These are phyloP conservation scores for Hirschioporus abietinus DNA, from an alignment of 768 basidiomycete genomes.

Conservation along the genomic window DNA sequence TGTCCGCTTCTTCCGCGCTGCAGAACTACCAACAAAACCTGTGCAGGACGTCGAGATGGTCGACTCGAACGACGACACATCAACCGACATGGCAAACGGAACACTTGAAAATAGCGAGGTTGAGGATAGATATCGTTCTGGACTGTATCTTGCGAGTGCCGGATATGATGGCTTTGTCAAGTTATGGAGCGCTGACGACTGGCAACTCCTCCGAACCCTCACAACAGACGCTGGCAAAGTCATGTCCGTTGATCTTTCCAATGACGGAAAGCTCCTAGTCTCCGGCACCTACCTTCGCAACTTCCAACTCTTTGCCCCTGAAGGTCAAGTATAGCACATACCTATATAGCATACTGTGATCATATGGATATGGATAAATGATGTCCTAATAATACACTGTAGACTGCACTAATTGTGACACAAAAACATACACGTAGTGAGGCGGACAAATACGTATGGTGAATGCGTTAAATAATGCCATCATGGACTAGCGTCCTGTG, in stretches of 20 bases:
- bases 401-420: constrained; percentile 3
- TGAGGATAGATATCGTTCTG: constrained; percentile 79
- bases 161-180: constrained; percentile 96
- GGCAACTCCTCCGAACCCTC: constrained; percentile 85
- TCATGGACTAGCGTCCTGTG: constrained; percentile 41
- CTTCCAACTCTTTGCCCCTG: constrained; percentile 89
- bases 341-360: constrained; percentile 17
- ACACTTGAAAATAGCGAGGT: constrained; percentile 40
- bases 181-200: constrained; percentile 97
- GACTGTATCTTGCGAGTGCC: constrained; percentile 87
- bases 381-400: constrained; percentile 12
- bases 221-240: constrained; percentile 97
- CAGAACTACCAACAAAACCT: constrained; percentile 35
- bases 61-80: constrained; percentile 30
- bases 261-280: constrained; percentile 77
- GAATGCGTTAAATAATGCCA: constrained; percentile 44
- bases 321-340: constrained; percentile 40
- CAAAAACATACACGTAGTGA: constrained; percentile 3
- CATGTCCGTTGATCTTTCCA: constrained; percentile 92
- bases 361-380: constrained; percentile 11
- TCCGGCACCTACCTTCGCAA: constrained; percentile 91
- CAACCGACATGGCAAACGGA: constrained; percentile 25
- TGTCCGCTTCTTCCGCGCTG: constrained; percentile 84
- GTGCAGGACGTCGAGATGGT: constrained; percentile 46
- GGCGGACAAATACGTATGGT: not conserved